These are phyloP conservation scores for Fusarium napiforme DNA, from an alignment of 2,329 filamentous ascomycete genomes.

Conservation along the genomic window DNA sequence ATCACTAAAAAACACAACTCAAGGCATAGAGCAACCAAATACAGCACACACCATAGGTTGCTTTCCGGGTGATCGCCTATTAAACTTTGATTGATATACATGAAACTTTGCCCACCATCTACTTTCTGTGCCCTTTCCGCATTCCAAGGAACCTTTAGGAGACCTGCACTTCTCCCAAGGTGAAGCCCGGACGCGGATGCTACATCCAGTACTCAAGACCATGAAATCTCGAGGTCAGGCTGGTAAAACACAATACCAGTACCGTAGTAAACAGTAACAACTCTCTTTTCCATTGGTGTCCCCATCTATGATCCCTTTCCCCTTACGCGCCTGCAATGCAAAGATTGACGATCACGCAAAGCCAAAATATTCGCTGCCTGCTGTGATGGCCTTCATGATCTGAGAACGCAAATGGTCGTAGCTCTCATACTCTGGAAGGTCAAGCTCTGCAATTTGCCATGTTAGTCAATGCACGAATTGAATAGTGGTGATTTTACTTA, in stretches of 20 bases:
- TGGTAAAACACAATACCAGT: constrained; percentile 14
- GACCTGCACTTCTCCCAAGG: constrained; percentile 50
- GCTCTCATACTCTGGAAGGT: constrained; percentile 96
- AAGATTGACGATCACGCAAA: constrained; percentile 74
- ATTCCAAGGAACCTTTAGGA: constrained; percentile 31
- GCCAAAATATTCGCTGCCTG: constrained; percentile 96
- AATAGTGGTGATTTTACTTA: constrained; percentile 66
- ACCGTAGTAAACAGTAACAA: constrained; percentile 15
- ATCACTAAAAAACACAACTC: neutral
- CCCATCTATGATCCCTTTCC: constrained; percentile 29
- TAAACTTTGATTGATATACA: constrained; percentile 20
- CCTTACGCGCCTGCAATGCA: constrained; percentile 34
- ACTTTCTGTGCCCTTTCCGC: constrained; percentile 13
- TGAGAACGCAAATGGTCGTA: constrained; percentile 91
- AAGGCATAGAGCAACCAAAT: neutral
- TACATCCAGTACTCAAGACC: constrained; percentile 10
- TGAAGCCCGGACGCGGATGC: constrained; percentile 4
- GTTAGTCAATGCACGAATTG: constrained; percentile 53
- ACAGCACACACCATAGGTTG: constrained; percentile 4
- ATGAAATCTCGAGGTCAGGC: constrained; percentile 19
- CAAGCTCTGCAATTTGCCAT: constrained; percentile 75
- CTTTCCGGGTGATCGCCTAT: constrained; percentile 14
- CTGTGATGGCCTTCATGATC: constrained; percentile 95
- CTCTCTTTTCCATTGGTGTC: constrained; percentile 12
- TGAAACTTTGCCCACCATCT: constrained; percentile 30